Evolutionary conservation across 2,329 filamentous ascomycete genomes (phyloP).

Genomic region (Cladosporium colombiae): DNA sequence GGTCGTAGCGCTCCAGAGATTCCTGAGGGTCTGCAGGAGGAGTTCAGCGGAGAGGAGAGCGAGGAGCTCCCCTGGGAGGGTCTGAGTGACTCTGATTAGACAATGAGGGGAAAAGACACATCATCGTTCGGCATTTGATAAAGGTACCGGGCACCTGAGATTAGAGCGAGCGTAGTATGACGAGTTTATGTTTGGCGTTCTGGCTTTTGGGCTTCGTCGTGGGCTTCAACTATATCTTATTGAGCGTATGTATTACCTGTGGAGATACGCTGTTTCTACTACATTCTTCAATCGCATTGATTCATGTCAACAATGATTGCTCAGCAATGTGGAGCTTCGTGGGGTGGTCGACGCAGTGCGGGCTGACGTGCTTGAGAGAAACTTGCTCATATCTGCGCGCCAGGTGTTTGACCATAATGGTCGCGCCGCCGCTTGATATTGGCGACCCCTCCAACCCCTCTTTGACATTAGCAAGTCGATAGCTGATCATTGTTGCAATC

Average conservation of each 20-base stretch:
- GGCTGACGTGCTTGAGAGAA: constrained; percentile 11
- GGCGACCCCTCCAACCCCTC: not conserved
- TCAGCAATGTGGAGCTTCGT: not conserved
- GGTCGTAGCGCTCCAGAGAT: constrained; percentile 25
- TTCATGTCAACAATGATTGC: not conserved
- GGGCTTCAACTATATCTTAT: constrained; percentile 6
- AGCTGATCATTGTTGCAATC: not conserved
- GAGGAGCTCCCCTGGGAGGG: constrained; percentile 38
- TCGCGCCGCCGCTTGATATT: not conserved
- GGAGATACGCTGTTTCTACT: not conserved
- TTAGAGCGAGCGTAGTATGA: not conserved
- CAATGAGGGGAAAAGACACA: not conserved
- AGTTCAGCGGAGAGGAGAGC: constrained; percentile 30
- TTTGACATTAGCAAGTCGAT: not conserved
- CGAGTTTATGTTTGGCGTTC: constrained; percentile 9
- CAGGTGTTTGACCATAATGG: constrained; percentile 18
- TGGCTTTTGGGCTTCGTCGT: not conserved
- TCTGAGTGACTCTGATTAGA: constrained; percentile 34
- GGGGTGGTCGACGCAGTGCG: not conserved
- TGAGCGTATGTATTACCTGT: constrained; percentile 15
- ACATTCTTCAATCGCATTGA: not conserved
- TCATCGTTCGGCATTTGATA: not conserved
- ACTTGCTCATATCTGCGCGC: constrained; percentile 18
- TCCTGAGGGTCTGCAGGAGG: constrained; percentile 28
- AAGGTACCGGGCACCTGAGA: not conserved